Conservation (phyloP, 2,329 filamentous ascomycete species). For the Fusarium gaditjirri region DNA sequence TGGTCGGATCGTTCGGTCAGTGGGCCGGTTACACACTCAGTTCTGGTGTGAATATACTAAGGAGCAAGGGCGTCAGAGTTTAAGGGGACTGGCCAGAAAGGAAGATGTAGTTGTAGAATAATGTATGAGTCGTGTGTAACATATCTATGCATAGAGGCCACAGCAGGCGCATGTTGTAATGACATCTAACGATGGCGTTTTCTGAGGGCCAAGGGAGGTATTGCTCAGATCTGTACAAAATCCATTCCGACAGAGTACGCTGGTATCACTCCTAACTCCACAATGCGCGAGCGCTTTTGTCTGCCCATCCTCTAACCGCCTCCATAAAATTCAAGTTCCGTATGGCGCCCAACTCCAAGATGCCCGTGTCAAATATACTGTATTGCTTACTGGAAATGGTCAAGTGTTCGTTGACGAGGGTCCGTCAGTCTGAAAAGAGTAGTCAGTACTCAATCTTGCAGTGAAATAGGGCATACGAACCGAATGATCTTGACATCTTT, state of each 20-base stretch:
- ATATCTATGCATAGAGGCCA: slow-evolving; percentile 26
- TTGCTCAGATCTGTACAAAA: slow-evolving; percentile 8
- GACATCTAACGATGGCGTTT: not conserved
- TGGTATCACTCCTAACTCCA: slow-evolving; percentile 25
- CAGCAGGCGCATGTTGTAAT: slow-evolving; percentile 27
- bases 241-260: slow-evolving; percentile 6
- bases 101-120: slow-evolving; percentile 39
- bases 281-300: slow-evolving; percentile 1
- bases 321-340: slow-evolving; percentile 1
- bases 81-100: slow-evolving; percentile 51
- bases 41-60: slow-evolving; percentile 81
- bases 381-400: not conserved
- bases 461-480: slow-evolving; percentile 52
- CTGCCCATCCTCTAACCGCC: slow-evolving; percentile 15
- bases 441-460: slow-evolving; percentile 39
- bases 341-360: slow-evolving; percentile 22
- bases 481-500: slow-evolving; percentile 83
- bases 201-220: not conserved
- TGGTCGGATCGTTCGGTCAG: slow-evolving; percentile 72
- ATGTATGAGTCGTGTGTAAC: slow-evolving; percentile 41
- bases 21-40: slow-evolving; percentile 86
- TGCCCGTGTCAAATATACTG: slow-evolving; percentile 1
- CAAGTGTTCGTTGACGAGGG: slow-evolving; percentile 65
- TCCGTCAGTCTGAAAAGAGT: slow-evolving; percentile 61
- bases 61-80: slow-evolving; percentile 88